These are phyloP conservation scores for Colletotrichum brevisporum DNA, from an alignment of 2,329 filamentous ascomycete genomes.

Conservation along the genomic window DNA sequence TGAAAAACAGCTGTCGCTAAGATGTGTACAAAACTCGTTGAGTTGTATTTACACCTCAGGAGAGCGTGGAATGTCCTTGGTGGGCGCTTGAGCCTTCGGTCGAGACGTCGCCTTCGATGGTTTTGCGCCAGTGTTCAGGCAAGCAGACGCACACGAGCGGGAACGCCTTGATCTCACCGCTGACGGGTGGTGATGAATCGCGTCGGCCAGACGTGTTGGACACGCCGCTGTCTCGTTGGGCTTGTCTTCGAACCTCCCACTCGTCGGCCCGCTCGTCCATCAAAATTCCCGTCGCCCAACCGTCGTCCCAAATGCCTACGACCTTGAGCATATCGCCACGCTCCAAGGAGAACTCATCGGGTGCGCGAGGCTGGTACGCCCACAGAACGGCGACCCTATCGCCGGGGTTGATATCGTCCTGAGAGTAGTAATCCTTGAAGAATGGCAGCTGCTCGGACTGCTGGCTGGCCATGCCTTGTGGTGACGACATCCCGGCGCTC, in stretches of 20 bases:
- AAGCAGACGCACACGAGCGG: slow-evolving; percentile 96
- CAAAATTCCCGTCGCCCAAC: slow-evolving; percentile 95
- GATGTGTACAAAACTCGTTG: slow-evolving; percentile 45
- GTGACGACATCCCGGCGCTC: slow-evolving; percentile 84
- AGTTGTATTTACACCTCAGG: slow-evolving; percentile 44
- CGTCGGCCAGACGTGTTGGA: slow-evolving; percentile 81
- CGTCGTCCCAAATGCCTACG: slow-evolving; percentile 98
- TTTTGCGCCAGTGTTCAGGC: slow-evolving; percentile 96
- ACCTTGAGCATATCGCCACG: slow-evolving; percentile 98
- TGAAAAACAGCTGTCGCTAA: slow-evolving; percentile 42
- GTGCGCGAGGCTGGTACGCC: slow-evolving; percentile 95
- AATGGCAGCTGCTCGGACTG: slow-evolving; percentile 96
- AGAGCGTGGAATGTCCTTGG: slow-evolving; percentile 46
- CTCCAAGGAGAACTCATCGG: slow-evolving; percentile 93
- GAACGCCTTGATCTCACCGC: slow-evolving; percentile 96
- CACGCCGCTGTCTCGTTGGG: slow-evolving; percentile 93
- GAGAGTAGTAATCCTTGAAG: slow-evolving; percentile 99
- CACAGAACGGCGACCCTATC: slow-evolving; percentile 93
- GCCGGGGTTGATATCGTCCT: slow-evolving; percentile 93
- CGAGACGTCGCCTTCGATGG: slow-evolving; percentile 89
- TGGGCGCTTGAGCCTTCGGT: slow-evolving; percentile 70
- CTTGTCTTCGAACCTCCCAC: slow-evolving; percentile 82
- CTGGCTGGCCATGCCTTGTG: slow-evolving; percentile 85
- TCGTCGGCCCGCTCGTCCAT: slow-evolving; percentile 88
- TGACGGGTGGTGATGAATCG: slow-evolving; percentile 73